Conservation (phyloP, 164 flowering plant species). For the Liquidambar formosana region DNA sequence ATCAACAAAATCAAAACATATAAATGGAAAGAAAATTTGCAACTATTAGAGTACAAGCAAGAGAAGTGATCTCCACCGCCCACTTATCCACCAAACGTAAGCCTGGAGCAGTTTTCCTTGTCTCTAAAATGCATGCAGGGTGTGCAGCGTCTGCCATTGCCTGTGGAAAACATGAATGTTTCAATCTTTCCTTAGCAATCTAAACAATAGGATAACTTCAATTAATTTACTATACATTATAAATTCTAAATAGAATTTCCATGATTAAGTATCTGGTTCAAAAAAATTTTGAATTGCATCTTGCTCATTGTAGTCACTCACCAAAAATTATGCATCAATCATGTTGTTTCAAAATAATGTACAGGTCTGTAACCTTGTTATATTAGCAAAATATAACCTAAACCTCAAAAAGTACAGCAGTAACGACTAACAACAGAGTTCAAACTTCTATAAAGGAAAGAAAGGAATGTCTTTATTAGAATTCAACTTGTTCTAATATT, state of each 20-base stretch:
- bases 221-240: not conserved
- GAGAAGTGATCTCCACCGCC: conserved; percentile 67
- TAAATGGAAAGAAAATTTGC: conserved; percentile 1
- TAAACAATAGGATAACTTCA: not conserved
- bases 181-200: not conserved
- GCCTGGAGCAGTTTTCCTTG: conserved; percentile 97
- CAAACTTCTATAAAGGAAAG: not conserved
- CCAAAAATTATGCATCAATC: not conserved
- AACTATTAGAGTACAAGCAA: conserved; percentile 11
- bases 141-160: conserved; percentile 91
- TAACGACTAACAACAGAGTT: not conserved
- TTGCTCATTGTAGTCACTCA: not conserved
- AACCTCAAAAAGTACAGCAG: not conserved
- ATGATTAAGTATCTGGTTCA: not conserved
- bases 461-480: not conserved
- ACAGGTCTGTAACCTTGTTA: not conserved
- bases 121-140: conserved; percentile 87
- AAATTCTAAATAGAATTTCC: not conserved
- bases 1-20: conserved; percentile 9
- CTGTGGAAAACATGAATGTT: conserved; percentile 40
- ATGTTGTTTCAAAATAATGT: not conserved
- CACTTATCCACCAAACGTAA: conserved; percentile 98
- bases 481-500: no score
- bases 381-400: not conserved
- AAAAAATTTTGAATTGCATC: not conserved